These are phyloP conservation scores for Xenoacremonium recifei DNA, from an alignment of 2,329 filamentous ascomycete species.

Conservation along the genomic window DNA sequence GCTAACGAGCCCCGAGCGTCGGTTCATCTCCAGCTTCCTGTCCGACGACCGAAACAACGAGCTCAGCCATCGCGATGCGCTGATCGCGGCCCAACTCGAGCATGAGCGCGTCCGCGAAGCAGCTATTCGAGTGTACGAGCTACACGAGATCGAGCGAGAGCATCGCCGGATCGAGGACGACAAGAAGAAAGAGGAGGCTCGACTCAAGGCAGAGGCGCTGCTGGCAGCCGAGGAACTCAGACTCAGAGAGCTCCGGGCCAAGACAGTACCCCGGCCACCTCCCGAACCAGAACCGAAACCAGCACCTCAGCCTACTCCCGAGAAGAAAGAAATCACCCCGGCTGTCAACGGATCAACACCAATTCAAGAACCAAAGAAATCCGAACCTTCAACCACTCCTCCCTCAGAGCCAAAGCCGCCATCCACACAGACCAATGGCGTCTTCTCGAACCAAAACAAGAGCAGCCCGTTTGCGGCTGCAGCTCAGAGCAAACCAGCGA, in stretches of 20 bases:
- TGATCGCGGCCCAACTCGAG: constrained; percentile 63
- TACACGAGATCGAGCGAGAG: constrained; percentile 46
- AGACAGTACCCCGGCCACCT: constrained; percentile 43
- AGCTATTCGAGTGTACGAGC: constrained; percentile 47
- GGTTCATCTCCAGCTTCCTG: constrained; percentile 60
- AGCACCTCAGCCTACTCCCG: constrained; percentile 21
- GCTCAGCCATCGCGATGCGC: constrained; percentile 61
- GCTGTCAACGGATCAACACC: constrained; percentile 19
- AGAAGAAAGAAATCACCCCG: constrained; percentile 19
- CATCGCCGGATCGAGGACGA: constrained; percentile 41
- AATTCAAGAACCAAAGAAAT: constrained; percentile 17
- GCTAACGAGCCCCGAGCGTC: constrained; percentile 40
- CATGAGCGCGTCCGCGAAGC: constrained; percentile 62
- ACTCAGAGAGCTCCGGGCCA: constrained; percentile 46
- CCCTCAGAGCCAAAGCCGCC: constrained; percentile 19
- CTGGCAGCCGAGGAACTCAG: constrained; percentile 47
- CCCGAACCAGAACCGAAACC: constrained; percentile 35
- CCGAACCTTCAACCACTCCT: constrained; percentile 17
- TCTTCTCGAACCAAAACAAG: constrained; percentile 22
- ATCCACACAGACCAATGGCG: constrained; percentile 15
- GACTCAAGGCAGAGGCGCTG: constrained; percentile 42
- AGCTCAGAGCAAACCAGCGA: constrained; percentile 10
- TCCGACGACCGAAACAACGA: constrained; percentile 61
- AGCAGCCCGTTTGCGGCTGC: constrained; percentile 19
- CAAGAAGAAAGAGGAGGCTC: constrained; percentile 46